Evolutionary conservation across 306 rosid species (phyloP).

Genomic region (Hylodesmum podocarpum): DNA sequence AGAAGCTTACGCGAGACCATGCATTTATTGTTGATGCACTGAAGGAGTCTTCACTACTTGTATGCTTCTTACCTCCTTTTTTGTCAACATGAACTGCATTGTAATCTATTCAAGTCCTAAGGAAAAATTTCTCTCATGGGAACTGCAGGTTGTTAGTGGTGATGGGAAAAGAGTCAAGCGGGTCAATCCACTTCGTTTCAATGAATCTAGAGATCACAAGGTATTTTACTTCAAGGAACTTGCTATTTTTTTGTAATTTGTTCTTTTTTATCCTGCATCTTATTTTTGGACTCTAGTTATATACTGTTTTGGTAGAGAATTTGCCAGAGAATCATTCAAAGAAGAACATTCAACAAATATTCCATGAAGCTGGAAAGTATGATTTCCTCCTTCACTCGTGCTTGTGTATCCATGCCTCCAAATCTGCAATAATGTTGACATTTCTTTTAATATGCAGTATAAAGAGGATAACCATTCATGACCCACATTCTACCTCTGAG

Average conservation of each 20-base stretch:
- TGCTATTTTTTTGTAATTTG: background rate
- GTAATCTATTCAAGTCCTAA: conserved; percentile 26
- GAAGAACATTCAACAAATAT: conserved; percentile 71
- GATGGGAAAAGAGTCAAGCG: conserved; percentile 89
- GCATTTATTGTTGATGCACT: conserved; percentile 62
- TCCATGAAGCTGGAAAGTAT: conserved; percentile 88
- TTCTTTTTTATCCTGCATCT: conserved; percentile 31
- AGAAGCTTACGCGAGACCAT: conserved; percentile 65
- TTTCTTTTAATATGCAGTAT: conserved; percentile 54
- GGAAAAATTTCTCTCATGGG: conserved; percentile 4
- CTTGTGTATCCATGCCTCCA: conserved; percentile 7
- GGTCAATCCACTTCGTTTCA: conserved; percentile 54
- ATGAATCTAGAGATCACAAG: conserved; percentile 70
- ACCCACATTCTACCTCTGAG: conserved; percentile 56
- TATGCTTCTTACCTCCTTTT: conserved; percentile 41
- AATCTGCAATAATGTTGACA: conserved; percentile 7
- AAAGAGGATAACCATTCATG: conserved; percentile 57
- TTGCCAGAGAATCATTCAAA: conserved; percentile 84
- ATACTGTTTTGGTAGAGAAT: conserved; percentile 91
- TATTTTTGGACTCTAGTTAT: conserved; percentile 65
- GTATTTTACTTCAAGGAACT: conserved; percentile 45
- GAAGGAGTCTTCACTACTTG: conserved; percentile 81
- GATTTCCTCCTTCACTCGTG: conserved; percentile 11
- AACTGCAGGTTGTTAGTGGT: conserved; percentile 71
- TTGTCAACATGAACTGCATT: conserved; percentile 19